Evolutionary conservation across 495 filamentous ascomycete genomes (phyloP).

Genomic region (Copromyces sp.): DNA sequence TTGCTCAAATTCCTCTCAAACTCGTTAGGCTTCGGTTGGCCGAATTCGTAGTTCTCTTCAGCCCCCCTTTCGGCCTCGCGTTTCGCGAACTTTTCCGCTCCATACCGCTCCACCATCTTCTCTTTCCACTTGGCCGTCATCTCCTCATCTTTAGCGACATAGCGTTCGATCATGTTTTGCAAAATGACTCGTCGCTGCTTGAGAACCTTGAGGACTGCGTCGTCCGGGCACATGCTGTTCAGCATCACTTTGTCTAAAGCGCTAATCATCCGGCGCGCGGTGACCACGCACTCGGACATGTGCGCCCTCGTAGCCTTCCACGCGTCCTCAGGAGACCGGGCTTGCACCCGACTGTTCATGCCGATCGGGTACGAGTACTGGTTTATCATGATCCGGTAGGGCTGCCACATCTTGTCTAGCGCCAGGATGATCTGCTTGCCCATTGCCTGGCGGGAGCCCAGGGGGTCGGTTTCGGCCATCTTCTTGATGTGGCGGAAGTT

Average conservation of each 20-base stretch:
- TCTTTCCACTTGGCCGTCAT: background rate
- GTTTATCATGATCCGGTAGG: slow-evolving; percentile 20
- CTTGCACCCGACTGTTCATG: background rate
- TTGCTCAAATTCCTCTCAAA: background rate
- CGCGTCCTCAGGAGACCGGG: slow-evolving; percentile 8
- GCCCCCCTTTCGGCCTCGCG: background rate
- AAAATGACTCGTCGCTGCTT: slow-evolving; percentile 20
- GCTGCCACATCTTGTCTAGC: slow-evolving; percentile 29
- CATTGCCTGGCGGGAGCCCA: slow-evolving; percentile 15
- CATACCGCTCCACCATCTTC: slow-evolving; percentile 1
- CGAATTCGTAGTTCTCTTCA: background rate
- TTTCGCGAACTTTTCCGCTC: background rate
- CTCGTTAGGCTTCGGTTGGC: background rate
- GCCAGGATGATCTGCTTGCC: slow-evolving; percentile 26
- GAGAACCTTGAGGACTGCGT: slow-evolving; percentile 7
- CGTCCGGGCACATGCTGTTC: slow-evolving; percentile 12
- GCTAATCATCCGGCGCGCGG: slow-evolving; percentile 31
- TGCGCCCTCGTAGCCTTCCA: slow-evolving; percentile 4
- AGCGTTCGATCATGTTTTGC: slow-evolving; percentile 20
- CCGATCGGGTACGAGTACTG: slow-evolving; percentile 13
- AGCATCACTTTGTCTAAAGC: slow-evolving; percentile 25
- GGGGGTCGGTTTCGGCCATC: slow-evolving; percentile 1
- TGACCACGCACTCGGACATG: slow-evolving; percentile 26
- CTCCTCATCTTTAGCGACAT: slow-evolving; percentile 10
- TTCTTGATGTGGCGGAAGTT: slow-evolving; percentile 16